Conservation (phyloP, 2,329 filamentous ascomycete species). For the Botrytis aclada region DNA sequence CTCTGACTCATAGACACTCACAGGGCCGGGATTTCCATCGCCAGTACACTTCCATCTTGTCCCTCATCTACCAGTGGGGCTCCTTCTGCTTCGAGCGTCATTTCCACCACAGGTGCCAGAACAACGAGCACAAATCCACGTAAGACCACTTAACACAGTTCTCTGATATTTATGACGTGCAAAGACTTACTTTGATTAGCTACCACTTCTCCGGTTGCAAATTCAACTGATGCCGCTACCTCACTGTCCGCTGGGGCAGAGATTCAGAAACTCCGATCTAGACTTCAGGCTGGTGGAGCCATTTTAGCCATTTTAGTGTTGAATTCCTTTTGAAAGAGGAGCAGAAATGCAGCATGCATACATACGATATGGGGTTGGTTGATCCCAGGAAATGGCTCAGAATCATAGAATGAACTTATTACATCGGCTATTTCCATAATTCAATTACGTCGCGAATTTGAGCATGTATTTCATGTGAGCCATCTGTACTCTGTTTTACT, state of each 20-base stretch:
- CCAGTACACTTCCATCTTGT: no score
- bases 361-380: rapidly evolving
- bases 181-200: background rate
- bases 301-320: background rate
- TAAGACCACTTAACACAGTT: no score
- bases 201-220: background rate
- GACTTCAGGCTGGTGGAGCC: background rate
- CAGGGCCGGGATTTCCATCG: no score
- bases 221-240: background rate
- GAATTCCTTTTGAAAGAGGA: background rate
- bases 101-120: no score
- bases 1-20: no score
- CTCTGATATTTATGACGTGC: background rate
- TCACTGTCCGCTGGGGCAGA: background rate
- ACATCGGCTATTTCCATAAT: background rate
- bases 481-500: background rate
- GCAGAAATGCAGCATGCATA: background rate
- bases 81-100: no score
- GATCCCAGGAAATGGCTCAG: background rate
- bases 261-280: background rate
- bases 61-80: no score
- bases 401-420: background rate
- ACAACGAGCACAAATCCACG: no score
- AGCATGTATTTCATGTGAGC: background rate
- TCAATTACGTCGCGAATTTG: background rate